Evolutionary conservation across 257 asterid species (phyloP).

Genomic region (Scutellaria minor): DNA sequence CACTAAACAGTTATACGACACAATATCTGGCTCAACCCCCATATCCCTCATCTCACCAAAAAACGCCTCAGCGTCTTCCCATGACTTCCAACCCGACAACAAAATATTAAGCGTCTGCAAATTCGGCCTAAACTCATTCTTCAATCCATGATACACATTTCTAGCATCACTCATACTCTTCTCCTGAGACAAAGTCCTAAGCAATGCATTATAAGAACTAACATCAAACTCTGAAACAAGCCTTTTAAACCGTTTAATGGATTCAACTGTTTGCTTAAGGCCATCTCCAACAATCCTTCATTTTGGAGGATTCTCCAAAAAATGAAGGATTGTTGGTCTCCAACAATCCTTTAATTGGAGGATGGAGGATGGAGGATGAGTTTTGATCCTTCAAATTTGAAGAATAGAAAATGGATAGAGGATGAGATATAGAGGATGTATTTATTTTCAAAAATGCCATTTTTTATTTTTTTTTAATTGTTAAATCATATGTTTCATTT

Average conservation of each 20-base stretch:
- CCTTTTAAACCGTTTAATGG: constrained; percentile 63
- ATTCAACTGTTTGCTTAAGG: constrained; percentile 76
- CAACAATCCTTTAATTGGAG: too few relatives aligned
- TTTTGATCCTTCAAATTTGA: too few relatives aligned
- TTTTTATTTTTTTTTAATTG: too few relatives aligned
- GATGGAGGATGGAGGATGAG: too few relatives aligned
- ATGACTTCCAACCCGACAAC: constrained; percentile 87
- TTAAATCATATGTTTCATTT: not conserved
- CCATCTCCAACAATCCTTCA: too few relatives aligned
- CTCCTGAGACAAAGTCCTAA: constrained; percentile 88
- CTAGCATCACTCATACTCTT: constrained; percentile 93
- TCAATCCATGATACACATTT: constrained; percentile 69
- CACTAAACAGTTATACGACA: constrained; percentile 85
- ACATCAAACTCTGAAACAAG: constrained; percentile 68
- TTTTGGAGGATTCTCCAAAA: too few relatives aligned
- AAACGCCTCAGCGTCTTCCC: constrained; percentile 74
- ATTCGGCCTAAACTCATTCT: constrained; percentile 78
- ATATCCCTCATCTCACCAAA: constrained; percentile 70
- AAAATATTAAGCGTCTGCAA: constrained; percentile 77
- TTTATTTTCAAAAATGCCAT: too few relatives aligned
- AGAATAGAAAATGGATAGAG: too few relatives aligned
- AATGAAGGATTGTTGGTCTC: too few relatives aligned
- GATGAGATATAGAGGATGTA: too few relatives aligned
- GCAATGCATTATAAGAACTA: constrained; percentile 66
- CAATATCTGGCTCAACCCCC: constrained; percentile 80